A percentile compares a stretch with the other conserved stretches of the same genome.
These are phyloP conservation scores for Lasiodiplodia sp. DNA, from an alignment of 2,329 filamentous ascomycete genomes.

Conservation along the genomic window DNA sequence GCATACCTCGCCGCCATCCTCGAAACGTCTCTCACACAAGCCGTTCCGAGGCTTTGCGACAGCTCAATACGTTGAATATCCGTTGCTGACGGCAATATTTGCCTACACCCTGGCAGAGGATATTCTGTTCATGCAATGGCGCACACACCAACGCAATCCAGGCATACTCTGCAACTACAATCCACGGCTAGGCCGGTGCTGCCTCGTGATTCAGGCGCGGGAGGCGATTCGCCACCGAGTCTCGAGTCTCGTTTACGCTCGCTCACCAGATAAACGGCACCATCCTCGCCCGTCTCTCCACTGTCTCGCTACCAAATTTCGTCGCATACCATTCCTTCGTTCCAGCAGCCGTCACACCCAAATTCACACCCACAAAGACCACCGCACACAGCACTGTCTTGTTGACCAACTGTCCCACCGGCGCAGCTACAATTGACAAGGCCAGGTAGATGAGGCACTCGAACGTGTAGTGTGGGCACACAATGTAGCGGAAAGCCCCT, in stretches of 20 bases:
- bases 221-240: neutral
- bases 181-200: neutral
- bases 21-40: constrained; percentile 19
- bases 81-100: neutral
- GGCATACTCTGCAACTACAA: neutral
- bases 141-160: neutral
- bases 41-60: constrained; percentile 4
- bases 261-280: constrained; percentile 66
- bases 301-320: constrained; percentile 73
- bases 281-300: constrained; percentile 75
- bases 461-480: constrained; percentile 91
- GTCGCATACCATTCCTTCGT: constrained; percentile 80
- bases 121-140: neutral
- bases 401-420: constrained; percentile 71
- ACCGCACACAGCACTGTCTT: constrained; percentile 74
- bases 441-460: constrained; percentile 85
- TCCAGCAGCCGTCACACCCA: constrained; percentile 79
- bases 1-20: neutral
- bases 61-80: constrained; percentile 20
- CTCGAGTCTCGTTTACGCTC: neutral
- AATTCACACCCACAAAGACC: constrained; percentile 77
- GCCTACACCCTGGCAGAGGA: neutral
- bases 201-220: neutral
- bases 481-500: constrained; percentile 72
- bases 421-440: constrained; percentile 77